Evolutionary conservation across 345 rosid species (phyloP).

Genomic region (Camelina neglecta): DNA sequence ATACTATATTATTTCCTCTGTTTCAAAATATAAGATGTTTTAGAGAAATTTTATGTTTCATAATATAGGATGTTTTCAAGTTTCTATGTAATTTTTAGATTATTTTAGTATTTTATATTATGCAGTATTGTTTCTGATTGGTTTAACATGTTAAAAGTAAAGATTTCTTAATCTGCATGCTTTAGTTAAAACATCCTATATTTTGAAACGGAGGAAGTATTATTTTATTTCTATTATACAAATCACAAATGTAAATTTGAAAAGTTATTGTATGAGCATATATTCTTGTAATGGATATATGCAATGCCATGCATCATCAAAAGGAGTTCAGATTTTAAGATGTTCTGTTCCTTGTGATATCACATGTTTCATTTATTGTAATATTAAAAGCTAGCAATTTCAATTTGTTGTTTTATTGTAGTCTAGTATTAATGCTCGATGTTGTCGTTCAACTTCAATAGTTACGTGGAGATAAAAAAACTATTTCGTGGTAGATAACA

Average conservation of each 20-base stretch:
- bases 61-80: no score
- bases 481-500: background rate
- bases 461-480: background rate
- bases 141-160: no score
- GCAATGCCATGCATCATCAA: constrained; percentile 5
- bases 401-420: background rate
- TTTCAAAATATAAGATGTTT: no score
- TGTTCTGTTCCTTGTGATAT: constrained; percentile 19
- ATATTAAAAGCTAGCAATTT: background rate
- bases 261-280: constrained; percentile 11
- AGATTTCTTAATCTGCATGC: no score
- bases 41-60: no score
- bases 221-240: no score
- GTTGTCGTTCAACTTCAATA: no score
- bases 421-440: background rate
- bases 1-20: background rate
- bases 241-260: background rate
- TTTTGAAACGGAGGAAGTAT: no score
- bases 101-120: background rate
- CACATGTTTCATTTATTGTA: constrained; percentile 28
- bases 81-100: no score
- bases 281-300: constrained; percentile 1
- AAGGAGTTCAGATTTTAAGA: constrained; percentile 5
- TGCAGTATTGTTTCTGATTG: no score
- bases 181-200: no score